Evolutionary conservation across 495 filamentous ascomycete species (phyloP), one percentile per base, ranked within the genome.

Genomic region (Xeromyces bisporus): DNA sequence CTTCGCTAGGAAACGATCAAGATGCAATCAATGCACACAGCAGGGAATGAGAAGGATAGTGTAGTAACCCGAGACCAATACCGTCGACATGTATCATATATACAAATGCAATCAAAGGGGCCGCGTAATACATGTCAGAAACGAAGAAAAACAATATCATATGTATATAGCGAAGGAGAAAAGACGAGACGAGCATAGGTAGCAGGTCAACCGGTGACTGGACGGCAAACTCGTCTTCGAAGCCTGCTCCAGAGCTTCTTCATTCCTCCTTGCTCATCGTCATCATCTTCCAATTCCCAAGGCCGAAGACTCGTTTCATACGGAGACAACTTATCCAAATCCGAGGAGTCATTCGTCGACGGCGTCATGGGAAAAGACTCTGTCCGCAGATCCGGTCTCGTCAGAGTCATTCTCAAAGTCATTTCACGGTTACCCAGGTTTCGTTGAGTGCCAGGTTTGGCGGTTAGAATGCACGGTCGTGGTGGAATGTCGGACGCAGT

Each of bases 331-430:
- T 63, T 55, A 18, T 66, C 66, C 16, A 73, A 47, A 7, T 58
- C 60, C 11, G 73, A 46, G 2, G 69, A 65, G 41, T 76, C 62
- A 26, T 60, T 64, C 59, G 65, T 74, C 9, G 73, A 61, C 33
- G 42, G 15, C 5, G 43, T 40, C 68, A 78, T 20, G 69, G 56
- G 41, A 67, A 62, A 15, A 66, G 69, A 46, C 77, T 80, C 71
- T 13, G 54, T 52, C 25, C 81, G 71, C 31, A 93, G 65, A 45
- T 93, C 87, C 0, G 85, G 84, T 29, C 83, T 67, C 13, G 87
- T 94, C 30, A 93, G 66, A 4, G 87, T 93, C 82, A 94, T 91
- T 20, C 81, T 78, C 26, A 94, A 54, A 9, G 86, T 93, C 87
- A 93, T 93, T 51, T 93, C 86, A 11, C 86, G 73, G 23, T 43